Base-by-base conservation (phyloP, 768 basidiomycete species). In the Lactarius trivialis region DNA sequence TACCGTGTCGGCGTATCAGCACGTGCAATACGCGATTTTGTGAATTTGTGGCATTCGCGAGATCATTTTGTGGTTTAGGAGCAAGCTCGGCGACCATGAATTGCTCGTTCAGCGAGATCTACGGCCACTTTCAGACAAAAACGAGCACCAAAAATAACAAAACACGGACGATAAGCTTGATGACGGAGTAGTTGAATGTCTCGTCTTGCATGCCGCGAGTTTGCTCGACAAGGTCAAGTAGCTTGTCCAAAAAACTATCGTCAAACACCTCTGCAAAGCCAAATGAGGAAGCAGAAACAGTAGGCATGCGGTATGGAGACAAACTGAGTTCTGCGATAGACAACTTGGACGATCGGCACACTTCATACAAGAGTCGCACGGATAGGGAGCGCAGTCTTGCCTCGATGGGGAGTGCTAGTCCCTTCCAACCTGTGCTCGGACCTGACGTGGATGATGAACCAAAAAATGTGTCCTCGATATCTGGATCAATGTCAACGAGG, bases 101-200 rank as follows among this genome's bases (percentile, higher is more conserved):
- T 73, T 98, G 95, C 72, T 99, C 96, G 70, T 98, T 99, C 33
- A 99, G 78, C 0, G 94, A 87, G 34, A 94, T 87, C 93, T 95
- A 69, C 1, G 43, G 14, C 34, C 56, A 54, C 28, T 6, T 41
- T 70, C 33, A 73, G 56, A 43, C 34, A 36, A 34, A 19, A 49
- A 48, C 11, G 24, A 11, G 5, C 34, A 48, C 28, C 17, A 33
- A 11, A 58, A 55, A 24, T 15, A 54, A 37, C 60, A n/a, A 24
- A 55, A 9, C 11, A 73, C 88, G 72, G 68, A 95, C 95, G 64
- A 98, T 85, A 36, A 98, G 79, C 71, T 95, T 95, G 73, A 99
- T 95, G 39, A 98, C 87, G 1, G 91, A 86, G 71, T 98, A 98
- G 70, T 98, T 98, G 74, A 98, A 88, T 0, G 86, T 84, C 64